Conservation (phyloP, 495 filamentous ascomycete species). For the Talaromyces adpressus region DNA sequence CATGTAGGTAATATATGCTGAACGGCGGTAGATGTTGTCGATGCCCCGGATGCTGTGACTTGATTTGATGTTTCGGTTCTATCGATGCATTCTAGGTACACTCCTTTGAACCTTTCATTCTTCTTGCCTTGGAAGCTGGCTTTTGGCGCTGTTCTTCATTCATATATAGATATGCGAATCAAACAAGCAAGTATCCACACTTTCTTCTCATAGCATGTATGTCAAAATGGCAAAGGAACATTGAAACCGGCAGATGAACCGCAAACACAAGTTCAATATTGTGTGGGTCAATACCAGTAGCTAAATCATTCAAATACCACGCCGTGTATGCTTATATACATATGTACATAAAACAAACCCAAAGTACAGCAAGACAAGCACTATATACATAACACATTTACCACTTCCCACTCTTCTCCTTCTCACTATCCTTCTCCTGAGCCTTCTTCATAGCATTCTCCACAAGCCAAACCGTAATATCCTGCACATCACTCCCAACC, state of each 20-base stretch:
- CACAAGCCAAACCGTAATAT: slow-evolving; percentile 46
- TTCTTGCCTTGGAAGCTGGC: not conserved
- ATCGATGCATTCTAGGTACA: not conserved
- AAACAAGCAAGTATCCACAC: not conserved
- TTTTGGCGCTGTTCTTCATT: not conserved
- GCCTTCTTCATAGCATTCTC: slow-evolving; percentile 32
- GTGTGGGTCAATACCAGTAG: not conserved
- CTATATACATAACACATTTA: not conserved
- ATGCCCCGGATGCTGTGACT: not conserved
- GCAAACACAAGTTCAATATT: not conserved
- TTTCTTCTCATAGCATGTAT: not conserved
- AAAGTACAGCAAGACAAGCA: not conserved
- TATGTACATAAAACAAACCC: not conserved
- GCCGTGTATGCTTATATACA: not conserved
- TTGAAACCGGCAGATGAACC: not conserved
- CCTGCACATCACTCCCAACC: slow-evolving; percentile 69
- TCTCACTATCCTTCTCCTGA: slow-evolving; percentile 4
- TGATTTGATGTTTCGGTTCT: not conserved
- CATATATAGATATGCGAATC: not conserved
- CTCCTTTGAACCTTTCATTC: not conserved
- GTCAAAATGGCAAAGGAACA: not conserved
- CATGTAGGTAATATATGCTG: not conserved
- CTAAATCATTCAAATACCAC: not conserved
- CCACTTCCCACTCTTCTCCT: not conserved
- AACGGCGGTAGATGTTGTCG: not conserved